Evolutionary conservation across 2,329 filamentous ascomycete species (phyloP), one percentile per base, ranked within the genome.

Genomic region (Trichoderma brevicompactum): DNA sequence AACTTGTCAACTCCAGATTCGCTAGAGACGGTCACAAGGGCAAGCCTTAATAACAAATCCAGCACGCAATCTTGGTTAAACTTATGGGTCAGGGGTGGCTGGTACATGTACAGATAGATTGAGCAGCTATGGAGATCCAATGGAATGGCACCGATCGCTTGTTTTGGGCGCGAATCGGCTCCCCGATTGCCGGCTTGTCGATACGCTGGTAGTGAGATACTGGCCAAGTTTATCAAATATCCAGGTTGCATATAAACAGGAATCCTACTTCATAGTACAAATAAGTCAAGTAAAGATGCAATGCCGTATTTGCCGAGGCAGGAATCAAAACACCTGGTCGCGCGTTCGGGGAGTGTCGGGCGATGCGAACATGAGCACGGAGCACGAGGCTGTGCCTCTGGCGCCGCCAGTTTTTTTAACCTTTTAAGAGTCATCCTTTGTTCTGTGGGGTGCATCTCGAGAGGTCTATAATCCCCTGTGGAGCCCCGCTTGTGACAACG

Each of bases 271-370:
- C n/a, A n/a, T n/a, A 5, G 23, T 28, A 28, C 5, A 13, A 8
- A n/a, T 23, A 50, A 13, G 28, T 34, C 48, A 50, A n/a, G 15
- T 5, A 32, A 15, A 50, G 36, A 38, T 38, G 36, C 23, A 28
- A 28, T 28, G 23, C 23, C 23, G 5, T 28, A 28, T 28, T 28
- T 28, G 23, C 23, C 23, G 23, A 28, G 23, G 36, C 36, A 38
- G 36, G 36, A 38, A 38, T 38, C 36, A 6, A 8, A 10, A 38
- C 3, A 7, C 23, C 23, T 28, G 23, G 23, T 28, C 23, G 23
- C 23, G 23, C 23, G 23, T 28, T 62, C 59, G 59, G 59, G 59
- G 59, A 63, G 50, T 63, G 28, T 63, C 59, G 59, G 59, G 28
- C 59, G 23, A 19, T 40, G 34, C 50, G 28, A 52, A 15, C 15